A percentile compares a stretch with the other conserved stretches of the same genome.
Evolutionary conservation across 2,329 filamentous ascomycete species (phyloP).

Genomic region (Diaporthe citrichinensis): DNA sequence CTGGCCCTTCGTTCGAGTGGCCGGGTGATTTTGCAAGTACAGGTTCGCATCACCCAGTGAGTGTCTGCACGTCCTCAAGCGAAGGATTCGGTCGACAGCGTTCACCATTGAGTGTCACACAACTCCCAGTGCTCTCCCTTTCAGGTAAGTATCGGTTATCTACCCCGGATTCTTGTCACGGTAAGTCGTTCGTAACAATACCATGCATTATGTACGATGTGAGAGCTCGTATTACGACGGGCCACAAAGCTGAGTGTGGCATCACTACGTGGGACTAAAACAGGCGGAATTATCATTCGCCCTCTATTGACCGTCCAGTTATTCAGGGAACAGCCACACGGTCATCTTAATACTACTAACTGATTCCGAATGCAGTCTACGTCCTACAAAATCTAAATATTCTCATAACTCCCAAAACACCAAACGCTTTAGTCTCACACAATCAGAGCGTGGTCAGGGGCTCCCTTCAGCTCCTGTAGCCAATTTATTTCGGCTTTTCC

Average conservation of each 20-base stretch:
- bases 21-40: neutral
- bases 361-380: neutral
- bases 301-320: neutral
- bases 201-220: neutral
- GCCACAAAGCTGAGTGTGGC: neutral
- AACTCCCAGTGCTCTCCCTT: too few relatives aligned
- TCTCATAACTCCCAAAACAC: neutral
- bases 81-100: neutral
- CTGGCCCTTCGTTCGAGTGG: neutral
- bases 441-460: constrained; percentile 60
- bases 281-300: neutral
- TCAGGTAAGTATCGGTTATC: too few relatives aligned
- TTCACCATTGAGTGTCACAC: too few relatives aligned
- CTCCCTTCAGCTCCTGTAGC: constrained; percentile 60
- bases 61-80: neutral
- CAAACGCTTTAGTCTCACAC: constrained; percentile 47
- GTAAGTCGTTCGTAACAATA: too few relatives aligned
- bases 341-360: too few relatives aligned
- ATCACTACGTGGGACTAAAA: neutral
- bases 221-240: neutral
- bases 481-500: constrained; percentile 51
- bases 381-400: neutral
- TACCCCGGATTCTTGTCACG: neutral
- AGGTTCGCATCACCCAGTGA: neutral
- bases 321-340: too few relatives aligned